A percentile compares a stretch with the other conserved stretches of the same genome.
These are phyloP conservation scores for Xylaria bambusicola DNA, from an alignment of 495 filamentous ascomycete genomes.

Conservation along the genomic window DNA sequence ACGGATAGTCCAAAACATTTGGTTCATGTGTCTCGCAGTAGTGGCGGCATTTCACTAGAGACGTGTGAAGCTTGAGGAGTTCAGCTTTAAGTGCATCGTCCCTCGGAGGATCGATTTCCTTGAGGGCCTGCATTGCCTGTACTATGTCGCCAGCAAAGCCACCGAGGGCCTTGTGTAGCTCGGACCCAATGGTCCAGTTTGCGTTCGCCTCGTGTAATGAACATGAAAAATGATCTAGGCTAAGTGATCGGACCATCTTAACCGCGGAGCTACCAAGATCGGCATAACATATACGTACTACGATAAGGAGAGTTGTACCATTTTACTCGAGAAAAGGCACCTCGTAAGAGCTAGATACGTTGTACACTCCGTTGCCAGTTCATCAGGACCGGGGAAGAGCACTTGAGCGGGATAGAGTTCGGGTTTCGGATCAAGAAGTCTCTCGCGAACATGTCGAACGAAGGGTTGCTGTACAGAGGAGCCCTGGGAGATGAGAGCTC, in stretches of 20 bases:
- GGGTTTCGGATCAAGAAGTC: constrained; percentile 6
- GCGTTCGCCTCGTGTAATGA: background rate
- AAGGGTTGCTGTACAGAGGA: constrained; percentile 11
- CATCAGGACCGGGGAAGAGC: constrained; percentile 7
- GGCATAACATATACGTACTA: constrained; percentile 2
- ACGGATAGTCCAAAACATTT: constrained; percentile 1
- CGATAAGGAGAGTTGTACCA: background rate
- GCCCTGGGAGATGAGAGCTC: constrained; percentile 6
- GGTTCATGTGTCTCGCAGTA: background rate
- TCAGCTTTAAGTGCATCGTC: constrained; percentile 11
- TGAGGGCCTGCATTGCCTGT: constrained; percentile 45
- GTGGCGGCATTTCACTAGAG: constrained; percentile 18
- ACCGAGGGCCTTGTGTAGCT: constrained; percentile 26
- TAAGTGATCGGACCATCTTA: background rate
- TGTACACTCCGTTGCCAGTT: background rate
- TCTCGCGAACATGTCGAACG: constrained; percentile 3
- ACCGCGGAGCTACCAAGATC: background rate
- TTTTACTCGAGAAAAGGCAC: constrained; percentile 16
- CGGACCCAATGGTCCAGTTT: constrained; percentile 2
- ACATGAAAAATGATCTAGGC: constrained; percentile 3
- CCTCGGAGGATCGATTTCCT: constrained; percentile 28
- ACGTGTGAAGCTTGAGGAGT: constrained; percentile 14
- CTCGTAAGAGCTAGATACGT: constrained; percentile 11
- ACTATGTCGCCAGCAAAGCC: constrained; percentile 45
- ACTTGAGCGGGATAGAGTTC: background rate